Percentiles rank a stretch among this genome's conserved stretches.
Conservation (phyloP, 768 basidiomycete species). For the Amanita jacksonii region DNA sequence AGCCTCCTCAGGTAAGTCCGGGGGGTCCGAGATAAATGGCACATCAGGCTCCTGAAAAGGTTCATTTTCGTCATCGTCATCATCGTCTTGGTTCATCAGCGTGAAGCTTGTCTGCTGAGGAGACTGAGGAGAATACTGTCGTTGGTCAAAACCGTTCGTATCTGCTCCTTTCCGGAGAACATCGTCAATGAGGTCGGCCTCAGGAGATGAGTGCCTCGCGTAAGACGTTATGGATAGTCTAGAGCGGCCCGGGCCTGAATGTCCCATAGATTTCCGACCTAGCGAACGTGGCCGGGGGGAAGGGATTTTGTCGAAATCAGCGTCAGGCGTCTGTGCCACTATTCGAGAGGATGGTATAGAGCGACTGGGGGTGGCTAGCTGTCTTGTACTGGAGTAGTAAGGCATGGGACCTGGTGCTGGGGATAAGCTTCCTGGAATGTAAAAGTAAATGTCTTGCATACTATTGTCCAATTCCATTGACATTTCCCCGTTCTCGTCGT, state of each 20-base stretch:
- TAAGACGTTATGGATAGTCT: slow-evolving; percentile 22
- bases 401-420: slow-evolving; percentile 28
- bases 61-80: slow-evolving; percentile 25
- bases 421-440: neutral
- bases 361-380: slow-evolving; percentile 32
- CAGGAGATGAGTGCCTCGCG: neutral
- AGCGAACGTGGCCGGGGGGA: slow-evolving; percentile 37
- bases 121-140: slow-evolving; percentile 15
- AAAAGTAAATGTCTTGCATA: slow-evolving; percentile 23
- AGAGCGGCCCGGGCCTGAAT: slow-evolving; percentile 31
- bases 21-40: too few species aligned
- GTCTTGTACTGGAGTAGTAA: slow-evolving; percentile 31
- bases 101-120: slow-evolving; percentile 35
- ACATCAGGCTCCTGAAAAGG: slow-evolving; percentile 16
- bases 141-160: slow-evolving; percentile 16
- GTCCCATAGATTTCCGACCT: slow-evolving; percentile 21
- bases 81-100: slow-evolving; percentile 36
- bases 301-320: slow-evolving; percentile 55
- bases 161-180: slow-evolving; percentile 18
- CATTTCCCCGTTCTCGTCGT: slow-evolving; percentile 57
- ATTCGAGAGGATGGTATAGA: slow-evolving; percentile 34
- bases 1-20: slow-evolving; percentile 13
- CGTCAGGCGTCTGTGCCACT: slow-evolving; percentile 40
- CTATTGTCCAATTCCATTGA: slow-evolving; percentile 74
- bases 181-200: slow-evolving; percentile 21